A percentile compares a stretch with the other conserved stretches of the same genome.
Evolutionary conservation across 192 early-diverging fungal genomes (phyloP).

Genomic region (Coemansia sp.): DNA sequence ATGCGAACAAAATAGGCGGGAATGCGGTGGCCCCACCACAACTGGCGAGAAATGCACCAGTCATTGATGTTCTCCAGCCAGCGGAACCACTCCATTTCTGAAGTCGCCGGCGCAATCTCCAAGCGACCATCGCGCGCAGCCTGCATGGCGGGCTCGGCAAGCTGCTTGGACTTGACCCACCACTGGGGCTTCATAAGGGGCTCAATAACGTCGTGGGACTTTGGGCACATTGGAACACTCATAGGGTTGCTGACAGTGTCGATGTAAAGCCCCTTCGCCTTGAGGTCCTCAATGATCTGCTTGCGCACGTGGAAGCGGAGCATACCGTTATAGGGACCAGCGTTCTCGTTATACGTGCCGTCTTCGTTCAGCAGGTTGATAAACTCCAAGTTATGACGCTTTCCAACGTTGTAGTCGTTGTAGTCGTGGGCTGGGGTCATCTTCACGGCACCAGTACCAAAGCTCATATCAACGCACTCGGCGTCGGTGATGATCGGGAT

Average conservation of each 20-base stretch:
- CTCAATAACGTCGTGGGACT: conserved; percentile 94
- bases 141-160: conserved; percentile 79
- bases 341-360: conserved; percentile 89
- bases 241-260: conserved; percentile 89
- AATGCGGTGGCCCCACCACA: conserved; percentile 99
- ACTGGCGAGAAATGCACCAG: conserved; percentile 98
- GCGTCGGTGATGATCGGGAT: conserved; percentile 90
- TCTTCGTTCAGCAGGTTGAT: conserved; percentile 98
- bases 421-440: conserved; percentile 98
- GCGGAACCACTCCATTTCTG: conserved; percentile 93
- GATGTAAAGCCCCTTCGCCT: conserved; percentile 84
- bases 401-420: conserved; percentile 96
- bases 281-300: conserved; percentile 82
- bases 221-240: conserved; percentile 84
- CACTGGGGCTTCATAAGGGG: conserved; percentile 99
- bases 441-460: conserved; percentile 99
- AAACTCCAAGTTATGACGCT: conserved; percentile 89
- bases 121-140: conserved; percentile 80
- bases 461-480: conserved; percentile 82
- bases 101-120: conserved; percentile 77
- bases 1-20: conserved; percentile 94
- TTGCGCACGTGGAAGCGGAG: conserved; percentile 92
- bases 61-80: conserved; percentile 96
- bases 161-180: conserved; percentile 92
- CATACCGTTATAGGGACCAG: conserved; percentile 83